A percentile compares a stretch with the other conserved stretches of the same genome.
These are phyloP conservation scores for Papilionanthe hybrid DNA, from an alignment of 116 monocot species.

Conservation along the genomic window DNA sequence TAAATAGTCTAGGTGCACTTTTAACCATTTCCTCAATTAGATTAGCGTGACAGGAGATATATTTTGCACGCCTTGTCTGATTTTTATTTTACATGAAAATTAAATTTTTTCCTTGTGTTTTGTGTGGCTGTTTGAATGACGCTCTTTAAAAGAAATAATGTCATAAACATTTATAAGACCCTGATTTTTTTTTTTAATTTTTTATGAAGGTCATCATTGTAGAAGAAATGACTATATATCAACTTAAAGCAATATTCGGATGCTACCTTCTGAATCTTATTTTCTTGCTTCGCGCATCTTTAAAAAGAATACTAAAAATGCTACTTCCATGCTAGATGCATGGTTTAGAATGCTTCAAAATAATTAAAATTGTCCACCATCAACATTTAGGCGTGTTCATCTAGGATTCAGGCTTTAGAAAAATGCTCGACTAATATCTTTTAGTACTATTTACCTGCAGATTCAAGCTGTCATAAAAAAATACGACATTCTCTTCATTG, in stretches of 20 bases:
- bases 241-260: background rate
- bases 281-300: no score
- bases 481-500: constrained; percentile 95
- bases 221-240: background rate
- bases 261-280: background rate
- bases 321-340: background rate
- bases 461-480: constrained; percentile 93
- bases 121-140: background rate
- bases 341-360: background rate
- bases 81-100: background rate
- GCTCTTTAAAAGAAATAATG: no score
- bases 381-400: background rate
- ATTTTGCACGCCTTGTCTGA: background rate
- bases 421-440: background rate
- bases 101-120: background rate
- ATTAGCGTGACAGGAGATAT: background rate
- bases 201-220: no score
- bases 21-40: no score
- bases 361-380: background rate
- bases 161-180: no score
- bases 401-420: background rate
- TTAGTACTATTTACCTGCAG: constrained; percentile 22
- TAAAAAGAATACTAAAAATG: background rate
- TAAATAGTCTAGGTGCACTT: no score
- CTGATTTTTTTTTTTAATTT: no score